phyloP scores from a whole-genome alignment of 2,329 filamentous ascomycete species.

The Talaromyces amestolkiae region DNA sequence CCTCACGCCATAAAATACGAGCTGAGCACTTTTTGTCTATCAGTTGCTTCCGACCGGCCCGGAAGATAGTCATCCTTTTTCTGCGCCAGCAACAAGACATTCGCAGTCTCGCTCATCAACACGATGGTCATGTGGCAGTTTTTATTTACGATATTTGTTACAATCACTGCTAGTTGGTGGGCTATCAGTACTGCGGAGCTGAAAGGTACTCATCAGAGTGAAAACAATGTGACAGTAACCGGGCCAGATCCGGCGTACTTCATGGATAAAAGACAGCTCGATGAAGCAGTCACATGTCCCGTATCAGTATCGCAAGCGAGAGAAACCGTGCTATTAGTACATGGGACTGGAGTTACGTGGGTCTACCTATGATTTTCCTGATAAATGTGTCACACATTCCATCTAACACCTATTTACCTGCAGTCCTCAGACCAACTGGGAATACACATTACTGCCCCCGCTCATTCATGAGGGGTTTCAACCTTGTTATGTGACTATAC shows the following conservation, averaged over 20 bases:
- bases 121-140: not conserved
- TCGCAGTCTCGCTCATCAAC: too few relatives aligned
- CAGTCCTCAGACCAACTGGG: conserved; percentile 1
- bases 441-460: conserved; percentile 2
- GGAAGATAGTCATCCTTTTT: too few relatives aligned
- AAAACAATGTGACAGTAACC: not conserved
- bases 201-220: not conserved
- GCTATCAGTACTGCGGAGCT: not conserved
- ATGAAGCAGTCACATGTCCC: not conserved
- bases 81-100: too few relatives aligned
- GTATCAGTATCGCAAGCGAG: not conserved
- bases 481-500: conserved; percentile 4
- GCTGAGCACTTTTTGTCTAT: not conserved
- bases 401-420: not conserved
- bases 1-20: not conserved
- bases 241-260: not conserved
- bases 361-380: not conserved
- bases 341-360: conserved; percentile 2
- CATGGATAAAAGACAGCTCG: not conserved
- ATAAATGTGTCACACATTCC: not conserved
- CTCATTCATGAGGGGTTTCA: not conserved
- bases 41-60: too few relatives aligned
- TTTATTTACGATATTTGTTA: not conserved
- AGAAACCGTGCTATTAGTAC: not conserved
- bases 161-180: not conserved